Conservation (phyloP, 1,284 basidiomycete genomes). For the Melampsora americana region DNA sequence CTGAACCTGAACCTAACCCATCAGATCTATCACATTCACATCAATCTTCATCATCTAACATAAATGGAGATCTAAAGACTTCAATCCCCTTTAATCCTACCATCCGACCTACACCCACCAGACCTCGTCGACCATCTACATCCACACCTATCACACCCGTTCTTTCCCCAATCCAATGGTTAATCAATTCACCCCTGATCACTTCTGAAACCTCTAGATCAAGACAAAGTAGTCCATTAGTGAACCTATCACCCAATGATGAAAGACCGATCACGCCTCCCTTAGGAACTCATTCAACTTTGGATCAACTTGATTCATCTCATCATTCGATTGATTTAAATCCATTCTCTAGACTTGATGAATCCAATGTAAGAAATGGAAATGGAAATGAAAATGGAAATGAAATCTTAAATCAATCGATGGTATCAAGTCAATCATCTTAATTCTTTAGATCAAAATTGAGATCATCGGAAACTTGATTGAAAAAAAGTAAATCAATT, state of each 20-base stretch:
- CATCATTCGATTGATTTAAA: neutral
- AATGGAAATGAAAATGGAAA: neutral
- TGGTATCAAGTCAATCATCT: neutral
- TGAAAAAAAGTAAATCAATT: too few species aligned
- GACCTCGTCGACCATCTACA: conserved; percentile 16
- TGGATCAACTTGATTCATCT: neutral
- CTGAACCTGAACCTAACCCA: neutral
- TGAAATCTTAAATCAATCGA: neutral
- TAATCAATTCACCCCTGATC: conserved; percentile 9
- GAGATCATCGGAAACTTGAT: too few species aligned
- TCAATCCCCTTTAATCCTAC: too few species aligned
- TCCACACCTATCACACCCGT: conserved; percentile 31
- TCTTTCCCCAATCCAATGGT: conserved; percentile 36
- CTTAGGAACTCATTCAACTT: neutral
- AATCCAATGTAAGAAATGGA: neutral
- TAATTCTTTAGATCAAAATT: neutral
- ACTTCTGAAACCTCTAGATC: conserved; percentile 4
- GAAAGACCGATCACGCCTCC: conserved; percentile 34
- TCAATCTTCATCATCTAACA: neutral
- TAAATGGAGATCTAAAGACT: neutral
- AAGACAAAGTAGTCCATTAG: conserved; percentile 14
- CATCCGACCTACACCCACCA: neutral
- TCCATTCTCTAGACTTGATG: neutral
- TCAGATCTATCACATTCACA: neutral
- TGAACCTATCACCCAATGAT: neutral